Evolutionary conservation across 768 basidiomycete genomes (phyloP), one percentile per base, ranked within the genome.

Genomic region (Clitopilus passeckerianus): DNA sequence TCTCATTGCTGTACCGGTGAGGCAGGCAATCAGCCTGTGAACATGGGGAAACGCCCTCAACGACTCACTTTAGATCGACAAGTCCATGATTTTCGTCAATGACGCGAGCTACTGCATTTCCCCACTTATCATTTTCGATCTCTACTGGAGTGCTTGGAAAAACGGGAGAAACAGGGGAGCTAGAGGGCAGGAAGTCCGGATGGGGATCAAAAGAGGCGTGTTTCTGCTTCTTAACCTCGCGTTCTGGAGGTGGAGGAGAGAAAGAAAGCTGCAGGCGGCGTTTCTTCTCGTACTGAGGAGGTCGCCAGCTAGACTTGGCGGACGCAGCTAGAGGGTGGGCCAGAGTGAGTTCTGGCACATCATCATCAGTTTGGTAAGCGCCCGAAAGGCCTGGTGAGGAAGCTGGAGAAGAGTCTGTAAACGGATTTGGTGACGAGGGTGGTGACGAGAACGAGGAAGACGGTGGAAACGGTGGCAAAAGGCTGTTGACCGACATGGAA

Each of bases 291-390:
- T 82, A 81, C 12, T 75, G 64, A 2, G 78, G 78, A 24, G 74
- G 79, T 4, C 65, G 65, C 64, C 75, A 76, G 27, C 64, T 72
- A 3, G 79, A 76, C 58, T 81, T 83, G 3, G 80, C 78, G 0
- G 86, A 85, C 0, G 79, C 87, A 12, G 88, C 83, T 57, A 86
- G 83, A 0, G 86, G 86, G 64, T 89, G 70, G 60, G 27, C 60
- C 61, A 60, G 66, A 52, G 30, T 60, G 59, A 63, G 61, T 43
- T 58, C 20, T 10, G 62, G 61, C 24, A 57, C 54, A 55, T 61
- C 63, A 14, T 65, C 60, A 54, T 59, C 57, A 14, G 64, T 27
- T 24, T 59, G 22, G 43, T 58, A 16, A 24, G 63, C 57, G 24
- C 66, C 50, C 24, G 57, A 67, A 6, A 66, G 65, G 22, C 63